A percentile compares a stretch with the other conserved stretches of the same genome.
phyloP scores from a whole-genome alignment of 2,329 filamentous ascomycete genomes.

The Fusarium decemcellulare region DNA sequence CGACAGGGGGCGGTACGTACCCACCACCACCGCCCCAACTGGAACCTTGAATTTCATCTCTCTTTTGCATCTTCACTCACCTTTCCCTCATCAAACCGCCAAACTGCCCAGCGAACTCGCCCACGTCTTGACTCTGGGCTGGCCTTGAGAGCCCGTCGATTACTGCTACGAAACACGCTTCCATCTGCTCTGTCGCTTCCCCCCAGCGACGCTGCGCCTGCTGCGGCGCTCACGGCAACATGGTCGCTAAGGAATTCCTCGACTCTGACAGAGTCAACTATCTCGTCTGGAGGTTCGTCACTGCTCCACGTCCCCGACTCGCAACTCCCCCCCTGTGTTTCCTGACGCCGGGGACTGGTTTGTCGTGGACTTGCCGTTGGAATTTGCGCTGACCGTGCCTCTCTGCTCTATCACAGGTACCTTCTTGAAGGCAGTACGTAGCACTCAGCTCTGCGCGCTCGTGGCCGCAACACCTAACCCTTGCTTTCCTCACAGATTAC shows the following conservation, averaged over 20 bases:
- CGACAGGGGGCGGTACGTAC: slow-evolving; percentile 46
- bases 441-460: slow-evolving; percentile 41
- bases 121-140: slow-evolving; percentile 12
- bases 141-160: slow-evolving; percentile 35
- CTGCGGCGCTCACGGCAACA: slow-evolving; percentile 54
- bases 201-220: slow-evolving; percentile 50
- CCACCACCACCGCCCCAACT: slow-evolving; percentile 45
- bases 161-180: slow-evolving; percentile 23
- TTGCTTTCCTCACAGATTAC: slow-evolving; percentile 66
- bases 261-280: slow-evolving; percentile 79
- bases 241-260: slow-evolving; percentile 72
- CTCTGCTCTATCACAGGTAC: slow-evolving; percentile 60
- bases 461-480: slow-evolving; percentile 43
- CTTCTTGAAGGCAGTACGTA: slow-evolving; percentile 74
- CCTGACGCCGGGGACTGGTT: slow-evolving; percentile 9
- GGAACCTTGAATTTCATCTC: slow-evolving; percentile 53
- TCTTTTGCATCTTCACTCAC: slow-evolving; percentile 53
- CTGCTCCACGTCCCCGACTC: slow-evolving; percentile 46
- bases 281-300: slow-evolving; percentile 78
- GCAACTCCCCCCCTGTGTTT: slow-evolving; percentile 33
- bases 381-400: slow-evolving; percentile 39
- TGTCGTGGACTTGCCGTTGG: slow-evolving; percentile 24
- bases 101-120: slow-evolving; percentile 32
- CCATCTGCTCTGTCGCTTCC: slow-evolving; percentile 31
- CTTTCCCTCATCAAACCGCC: slow-evolving; percentile 42